A percentile compares a stretch with the other conserved stretches of the same genome.
Evolutionary conservation across 1,284 basidiomycete species (phyloP).

Genomic region (Macrocybe sp.): DNA sequence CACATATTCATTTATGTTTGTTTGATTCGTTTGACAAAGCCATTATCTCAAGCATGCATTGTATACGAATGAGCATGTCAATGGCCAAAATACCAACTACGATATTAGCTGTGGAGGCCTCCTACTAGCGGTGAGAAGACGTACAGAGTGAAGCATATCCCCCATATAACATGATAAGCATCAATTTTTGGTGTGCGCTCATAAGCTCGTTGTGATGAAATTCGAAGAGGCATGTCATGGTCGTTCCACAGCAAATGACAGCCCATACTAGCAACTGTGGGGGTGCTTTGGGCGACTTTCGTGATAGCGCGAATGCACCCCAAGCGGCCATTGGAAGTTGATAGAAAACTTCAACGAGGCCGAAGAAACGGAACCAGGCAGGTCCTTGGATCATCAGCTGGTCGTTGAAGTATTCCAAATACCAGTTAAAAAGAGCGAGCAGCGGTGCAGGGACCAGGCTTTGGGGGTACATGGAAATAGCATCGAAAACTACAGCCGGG

Average conservation of each 20-base stretch:
- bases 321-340: slow-evolving; percentile 17
- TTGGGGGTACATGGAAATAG: slow-evolving; percentile 14
- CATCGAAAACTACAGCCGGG: slow-evolving; percentile 13
- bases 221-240: slow-evolving; percentile 17
- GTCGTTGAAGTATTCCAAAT: slow-evolving; percentile 15
- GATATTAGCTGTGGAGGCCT: not conserved
- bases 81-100: not conserved
- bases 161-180: slow-evolving; percentile 14
- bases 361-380: slow-evolving; percentile 18
- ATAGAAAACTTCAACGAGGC: slow-evolving; percentile 14
- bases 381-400: slow-evolving; percentile 17
- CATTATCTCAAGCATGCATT: not conserved
- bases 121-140: not conserved
- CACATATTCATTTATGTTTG: no score
- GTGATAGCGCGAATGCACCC: slow-evolving; percentile 15
- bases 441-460: slow-evolving; percentile 12
- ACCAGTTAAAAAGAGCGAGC: slow-evolving; percentile 13
- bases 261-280: slow-evolving; percentile 15
- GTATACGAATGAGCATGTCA: slow-evolving; percentile 1
- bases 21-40: no score
- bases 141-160: slow-evolving; percentile 15
- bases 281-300: slow-evolving; percentile 15
- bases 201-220: slow-evolving; percentile 16
- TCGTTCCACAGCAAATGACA: slow-evolving; percentile 14
- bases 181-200: slow-evolving; percentile 12